These are phyloP conservation scores for Acarospora socialis DNA, from an alignment of 2,329 filamentous ascomycete species.

Conservation along the genomic window DNA sequence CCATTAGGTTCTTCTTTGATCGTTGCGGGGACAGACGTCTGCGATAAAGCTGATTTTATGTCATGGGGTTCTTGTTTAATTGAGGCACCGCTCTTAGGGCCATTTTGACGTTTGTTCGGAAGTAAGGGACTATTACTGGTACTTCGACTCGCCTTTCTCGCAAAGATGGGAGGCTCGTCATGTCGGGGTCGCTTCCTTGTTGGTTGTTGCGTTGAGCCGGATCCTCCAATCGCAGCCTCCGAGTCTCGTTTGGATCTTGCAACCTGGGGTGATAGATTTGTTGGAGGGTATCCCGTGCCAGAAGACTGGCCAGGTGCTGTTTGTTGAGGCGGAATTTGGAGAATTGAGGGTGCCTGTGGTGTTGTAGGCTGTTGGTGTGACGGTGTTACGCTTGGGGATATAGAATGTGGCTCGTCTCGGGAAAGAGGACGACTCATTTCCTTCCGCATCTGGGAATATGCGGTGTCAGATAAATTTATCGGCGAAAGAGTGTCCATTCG, in stretches of 20 bases:
- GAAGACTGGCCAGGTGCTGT: not conserved
- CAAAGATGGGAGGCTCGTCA: slow-evolving; percentile 39
- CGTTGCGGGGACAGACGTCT: not conserved
- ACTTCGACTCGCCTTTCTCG: slow-evolving; percentile 28
- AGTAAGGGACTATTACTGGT: slow-evolving; percentile 29
- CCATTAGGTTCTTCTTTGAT: slow-evolving; percentile 10
- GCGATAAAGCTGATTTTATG: not conserved
- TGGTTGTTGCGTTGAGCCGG: slow-evolving; percentile 23
- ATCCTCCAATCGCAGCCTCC: not conserved
- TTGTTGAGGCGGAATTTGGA: not conserved
- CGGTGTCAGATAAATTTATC: no score
- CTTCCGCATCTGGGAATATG: no score
- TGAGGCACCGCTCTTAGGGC: slow-evolving; percentile 20
- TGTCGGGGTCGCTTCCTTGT: slow-evolving; percentile 37
- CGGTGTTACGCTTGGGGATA: not conserved
- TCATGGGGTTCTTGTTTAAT: slow-evolving; percentile 14
- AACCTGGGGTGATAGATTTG: not conserved
- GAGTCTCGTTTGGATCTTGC: not conserved
- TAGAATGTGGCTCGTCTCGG: not conserved
- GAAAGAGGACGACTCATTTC: not conserved
- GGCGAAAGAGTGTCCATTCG: no score
- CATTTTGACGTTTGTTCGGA: slow-evolving; percentile 20
- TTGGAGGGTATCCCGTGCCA: not conserved
- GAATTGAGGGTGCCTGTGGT: not conserved
- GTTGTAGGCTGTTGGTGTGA: not conserved